phyloP scores from a whole-genome alignment of 2,329 filamentous ascomycete species.

The Diaporthe australafricana region DNA sequence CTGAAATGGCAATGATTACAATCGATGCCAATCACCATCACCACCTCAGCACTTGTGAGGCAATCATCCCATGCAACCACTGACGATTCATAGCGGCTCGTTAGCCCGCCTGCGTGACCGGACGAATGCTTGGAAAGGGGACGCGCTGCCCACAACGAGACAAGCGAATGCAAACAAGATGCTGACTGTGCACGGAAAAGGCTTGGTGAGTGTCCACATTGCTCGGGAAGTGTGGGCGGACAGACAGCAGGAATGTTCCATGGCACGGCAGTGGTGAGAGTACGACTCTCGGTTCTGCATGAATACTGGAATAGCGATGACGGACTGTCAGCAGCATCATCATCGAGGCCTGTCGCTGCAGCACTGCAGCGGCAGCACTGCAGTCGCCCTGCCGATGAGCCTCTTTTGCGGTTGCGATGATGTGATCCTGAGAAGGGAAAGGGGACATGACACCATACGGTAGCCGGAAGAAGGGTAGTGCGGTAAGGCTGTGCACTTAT shows the following conservation, averaged over 20 bases:
- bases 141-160: slow-evolving; percentile 19
- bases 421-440: neutral
- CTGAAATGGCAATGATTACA: neutral
- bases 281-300: slow-evolving; percentile 14
- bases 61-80: slow-evolving; percentile 7
- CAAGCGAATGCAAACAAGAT: slow-evolving; percentile 35
- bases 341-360: neutral
- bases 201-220: slow-evolving; percentile 17
- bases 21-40: neutral
- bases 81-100: slow-evolving; percentile 2
- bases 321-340: slow-evolving; percentile 15
- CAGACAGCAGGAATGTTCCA: neutral
- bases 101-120: neutral
- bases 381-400: slow-evolving; percentile 17
- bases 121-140: neutral
- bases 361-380: slow-evolving; percentile 5
- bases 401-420: slow-evolving; percentile 13
- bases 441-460: neutral
- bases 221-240: slow-evolving; percentile 1
- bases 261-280: slow-evolving; percentile 14
- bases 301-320: slow-evolving; percentile 15
- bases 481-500: slow-evolving; percentile 37
- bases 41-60: neutral
- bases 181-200: slow-evolving; percentile 34
- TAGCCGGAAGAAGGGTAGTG: slow-evolving; percentile 29